Conservation (phyloP, 116 monocot species). For the Dioscorea cayenensis region DNA sequence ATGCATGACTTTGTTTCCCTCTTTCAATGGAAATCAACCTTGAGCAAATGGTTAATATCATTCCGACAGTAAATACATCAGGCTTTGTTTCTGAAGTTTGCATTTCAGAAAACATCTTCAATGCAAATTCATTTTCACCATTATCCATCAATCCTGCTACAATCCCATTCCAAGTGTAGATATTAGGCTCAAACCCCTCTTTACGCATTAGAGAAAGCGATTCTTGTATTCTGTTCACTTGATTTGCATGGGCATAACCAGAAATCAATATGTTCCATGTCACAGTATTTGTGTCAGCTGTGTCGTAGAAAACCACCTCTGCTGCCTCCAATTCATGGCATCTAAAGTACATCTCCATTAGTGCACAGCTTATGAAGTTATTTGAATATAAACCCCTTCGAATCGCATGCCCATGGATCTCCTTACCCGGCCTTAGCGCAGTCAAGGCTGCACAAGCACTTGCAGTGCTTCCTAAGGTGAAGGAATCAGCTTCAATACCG, state of each 20-base stretch:
- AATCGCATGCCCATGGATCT: neutral
- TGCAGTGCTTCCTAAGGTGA: constrained; percentile 2
- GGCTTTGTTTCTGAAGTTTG: neutral
- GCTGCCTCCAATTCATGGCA: neutral
- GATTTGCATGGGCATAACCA: neutral
- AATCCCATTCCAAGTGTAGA: constrained; percentile 9
- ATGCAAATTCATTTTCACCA: neutral
- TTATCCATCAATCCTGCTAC: constrained; percentile 7
- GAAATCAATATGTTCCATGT: constrained; percentile 9
- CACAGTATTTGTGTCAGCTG: neutral
- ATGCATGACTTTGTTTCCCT: constrained; percentile 7
- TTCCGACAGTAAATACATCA: constrained; percentile 4
- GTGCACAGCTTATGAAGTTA: neutral
- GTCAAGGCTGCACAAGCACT: constrained; percentile 2
- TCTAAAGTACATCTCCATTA: constrained; percentile 5
- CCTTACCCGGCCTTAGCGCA: constrained; percentile 2
- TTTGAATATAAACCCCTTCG: constrained; percentile 1
- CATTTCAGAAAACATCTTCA: neutral
- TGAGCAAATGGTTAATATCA: constrained; percentile 3
- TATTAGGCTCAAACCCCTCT: constrained; percentile 6
- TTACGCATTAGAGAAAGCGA: constrained; percentile 2
- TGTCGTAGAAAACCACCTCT: neutral
- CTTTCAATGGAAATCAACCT: constrained; percentile 5
- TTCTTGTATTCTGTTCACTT: neutral
- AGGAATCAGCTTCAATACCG: constrained; percentile 5